Conservation (phyloP, 2,329 filamentous ascomycete genomes). For the Fusarium sp. region DNA sequence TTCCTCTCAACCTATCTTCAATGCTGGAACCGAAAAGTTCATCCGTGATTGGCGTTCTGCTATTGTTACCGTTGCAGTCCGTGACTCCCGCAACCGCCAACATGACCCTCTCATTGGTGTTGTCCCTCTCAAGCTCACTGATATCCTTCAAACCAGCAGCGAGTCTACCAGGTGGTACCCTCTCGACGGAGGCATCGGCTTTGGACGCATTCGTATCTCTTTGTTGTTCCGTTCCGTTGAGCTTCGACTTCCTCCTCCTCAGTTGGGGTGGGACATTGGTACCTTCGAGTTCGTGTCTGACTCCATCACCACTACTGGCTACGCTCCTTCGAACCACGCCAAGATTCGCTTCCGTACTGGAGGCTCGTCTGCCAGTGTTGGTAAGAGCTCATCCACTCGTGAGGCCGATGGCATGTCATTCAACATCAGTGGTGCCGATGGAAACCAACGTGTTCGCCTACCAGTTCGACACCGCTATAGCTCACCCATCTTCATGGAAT, state of each 20-base stretch:
- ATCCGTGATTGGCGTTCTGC: slow-evolving; percentile 91
- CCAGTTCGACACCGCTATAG: slow-evolving; percentile 92
- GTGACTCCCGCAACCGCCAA: slow-evolving; percentile 87
- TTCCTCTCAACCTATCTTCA: slow-evolving; percentile 95
- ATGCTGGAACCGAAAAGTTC: slow-evolving; percentile 93
- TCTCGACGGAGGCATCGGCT: slow-evolving; percentile 93
- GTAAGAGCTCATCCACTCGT: slow-evolving; percentile 68
- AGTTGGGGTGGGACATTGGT: slow-evolving; percentile 94
- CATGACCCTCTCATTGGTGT: slow-evolving; percentile 96
- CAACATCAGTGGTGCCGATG: slow-evolving; percentile 56
- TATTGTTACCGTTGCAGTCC: slow-evolving; percentile 86
- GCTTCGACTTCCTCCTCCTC: slow-evolving; percentile 81
- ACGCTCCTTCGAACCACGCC: slow-evolving; percentile 70
- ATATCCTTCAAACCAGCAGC: slow-evolving; percentile 87
- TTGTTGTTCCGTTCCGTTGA: slow-evolving; percentile 91
- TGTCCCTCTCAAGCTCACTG: slow-evolving; percentile 85
- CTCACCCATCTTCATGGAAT: slow-evolving; percentile 88
- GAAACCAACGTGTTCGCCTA: slow-evolving; percentile 67
- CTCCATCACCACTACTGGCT: slow-evolving; percentile 71
- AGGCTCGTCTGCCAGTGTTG: slow-evolving; percentile 78
- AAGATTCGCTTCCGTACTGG: slow-evolving; percentile 86
- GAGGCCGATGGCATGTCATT: slow-evolving; percentile 64
- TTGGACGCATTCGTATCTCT: slow-evolving; percentile 88
- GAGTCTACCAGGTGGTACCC: slow-evolving; percentile 94
- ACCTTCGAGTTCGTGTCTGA: slow-evolving; percentile 88